Percentiles rank a stretch among this genome's conserved stretches.
Evolutionary conservation across 2,329 filamentous ascomycete genomes (phyloP).

Genomic region (Sclerotinia spermophila): DNA sequence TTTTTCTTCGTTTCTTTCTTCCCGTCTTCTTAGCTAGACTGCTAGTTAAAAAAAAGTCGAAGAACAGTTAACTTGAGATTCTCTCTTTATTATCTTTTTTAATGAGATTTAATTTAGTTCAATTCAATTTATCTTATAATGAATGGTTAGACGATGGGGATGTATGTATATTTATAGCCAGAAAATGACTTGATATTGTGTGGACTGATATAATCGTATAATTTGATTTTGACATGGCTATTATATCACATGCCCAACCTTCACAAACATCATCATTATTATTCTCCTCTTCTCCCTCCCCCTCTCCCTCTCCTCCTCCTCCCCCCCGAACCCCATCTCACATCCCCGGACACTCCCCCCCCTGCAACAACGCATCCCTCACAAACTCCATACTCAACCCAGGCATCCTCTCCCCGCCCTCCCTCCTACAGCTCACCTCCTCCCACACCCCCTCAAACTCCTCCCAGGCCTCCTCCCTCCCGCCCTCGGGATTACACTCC

Average conservation of each 20-base stretch:
- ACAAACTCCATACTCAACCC: accelerated
- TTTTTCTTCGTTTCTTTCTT: no score
- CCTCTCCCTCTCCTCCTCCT: no score
- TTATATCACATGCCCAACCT: no score
- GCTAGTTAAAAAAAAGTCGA: not conserved
- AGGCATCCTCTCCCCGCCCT: not conserved
- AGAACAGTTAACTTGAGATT: not conserved
- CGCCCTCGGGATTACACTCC: not conserved
- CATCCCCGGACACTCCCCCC: not conserved
- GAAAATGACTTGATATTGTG: no score
- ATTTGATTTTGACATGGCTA: no score
- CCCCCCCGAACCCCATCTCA: not conserved
- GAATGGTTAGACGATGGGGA: no score
- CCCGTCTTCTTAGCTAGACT: no score
- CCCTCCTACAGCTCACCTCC: not conserved
- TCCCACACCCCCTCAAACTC: not conserved
- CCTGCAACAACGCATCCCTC: accelerated
- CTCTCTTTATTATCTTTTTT: not conserved
- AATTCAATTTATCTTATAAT: no score
- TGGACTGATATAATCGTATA: no score
- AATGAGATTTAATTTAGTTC: no score
- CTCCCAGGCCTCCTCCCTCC: not conserved
- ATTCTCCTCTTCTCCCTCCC: not conserved
- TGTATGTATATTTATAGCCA: no score
- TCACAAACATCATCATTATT: no score